phyloP scores from a whole-genome alignment of 345 rosid species.

The Kandelia obovata region DNA sequence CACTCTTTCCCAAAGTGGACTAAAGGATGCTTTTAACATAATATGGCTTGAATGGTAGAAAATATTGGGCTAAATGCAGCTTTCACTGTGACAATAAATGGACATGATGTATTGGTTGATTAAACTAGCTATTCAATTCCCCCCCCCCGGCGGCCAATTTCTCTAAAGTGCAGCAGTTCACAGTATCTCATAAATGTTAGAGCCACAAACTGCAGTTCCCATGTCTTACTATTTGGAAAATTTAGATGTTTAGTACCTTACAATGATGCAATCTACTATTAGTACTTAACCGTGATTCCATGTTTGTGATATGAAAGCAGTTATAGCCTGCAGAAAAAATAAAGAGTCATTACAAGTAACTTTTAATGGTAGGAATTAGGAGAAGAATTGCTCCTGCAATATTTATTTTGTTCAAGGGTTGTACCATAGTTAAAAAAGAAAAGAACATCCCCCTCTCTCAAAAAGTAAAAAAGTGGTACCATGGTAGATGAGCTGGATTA shows the following conservation, averaged over 20 bases:
- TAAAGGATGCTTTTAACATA: too few species aligned
- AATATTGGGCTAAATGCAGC: too few species aligned
- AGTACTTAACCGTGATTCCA: neutral
- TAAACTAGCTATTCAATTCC: too few species aligned
- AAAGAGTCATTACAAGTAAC: neutral
- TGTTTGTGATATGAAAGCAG: conserved; percentile 5
- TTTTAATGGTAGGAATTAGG: neutral
- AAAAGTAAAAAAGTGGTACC: neutral
- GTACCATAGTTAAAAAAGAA: neutral
- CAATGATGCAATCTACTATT: neutral
- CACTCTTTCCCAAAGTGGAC: too few species aligned
- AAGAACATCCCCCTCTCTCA: neutral
- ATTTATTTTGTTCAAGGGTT: neutral
- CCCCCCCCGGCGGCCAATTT: too few species aligned
- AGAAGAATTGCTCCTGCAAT: neutral
- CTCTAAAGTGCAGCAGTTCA: neutral
- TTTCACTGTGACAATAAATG: too few species aligned
- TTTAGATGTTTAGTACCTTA: neutral
- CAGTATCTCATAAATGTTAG: neutral
- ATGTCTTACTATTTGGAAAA: conserved; percentile 4
- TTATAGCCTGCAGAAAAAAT: neutral
- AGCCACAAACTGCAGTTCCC: conserved; percentile 2
- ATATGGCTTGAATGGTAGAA: too few species aligned
- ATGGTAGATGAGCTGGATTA: neutral
- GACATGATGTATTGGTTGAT: too few species aligned